Evolutionary conservation across 1,284 basidiomycete species (phyloP), one percentile per base, ranked within the genome.

Genomic region (Wallemia ichthyophaga): DNA sequence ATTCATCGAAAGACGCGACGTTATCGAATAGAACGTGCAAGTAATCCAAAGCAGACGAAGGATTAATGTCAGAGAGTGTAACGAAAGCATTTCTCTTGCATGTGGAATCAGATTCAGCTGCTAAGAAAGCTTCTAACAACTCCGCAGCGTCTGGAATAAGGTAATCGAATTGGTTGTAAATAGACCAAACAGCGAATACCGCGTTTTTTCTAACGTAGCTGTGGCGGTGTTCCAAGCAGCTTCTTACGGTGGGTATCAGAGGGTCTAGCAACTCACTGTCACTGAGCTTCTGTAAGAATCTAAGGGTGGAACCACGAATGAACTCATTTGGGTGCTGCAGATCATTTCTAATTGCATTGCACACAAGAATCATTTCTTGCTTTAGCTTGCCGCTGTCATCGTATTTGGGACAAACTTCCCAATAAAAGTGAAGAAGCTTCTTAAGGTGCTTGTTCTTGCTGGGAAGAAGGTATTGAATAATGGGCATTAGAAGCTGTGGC

Each of bases 251-350:
- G 2, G 94, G 91, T 61, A 98, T 79, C 61, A 98, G 79, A 19
- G 94, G 92, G 72, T 98, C 94, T 33, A 98, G 79, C 19, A 98
- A 79, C 71, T 99, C 94, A 5, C 81, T 74, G 67, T 98, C 94
- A 68, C 85, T 84, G 60, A 91, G 78, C 74, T 99, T 98, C 72
- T 95, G 88, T 11, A 98, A 77, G 74, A 94, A 95, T 54, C 94
- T 83, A 31, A 99, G 78, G 7, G 89, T 95, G 32, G 88, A 88
- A 58, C 94, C 94, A 37, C 94, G 85, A 65, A 98, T 96, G 72
- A 96, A 99, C 74, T 99, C 94, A 69, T 99, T 98, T 3, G 94
- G 91, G 68, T 98, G 94, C 85, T 98, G 92, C 84, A 96, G 77
- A 73, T 98, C 92, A 71, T 96, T 96, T 63, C 91, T 84, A 69